phyloP scores from a whole-genome alignment of 169 alveolate species.

The Eimeria sp. region DNA sequence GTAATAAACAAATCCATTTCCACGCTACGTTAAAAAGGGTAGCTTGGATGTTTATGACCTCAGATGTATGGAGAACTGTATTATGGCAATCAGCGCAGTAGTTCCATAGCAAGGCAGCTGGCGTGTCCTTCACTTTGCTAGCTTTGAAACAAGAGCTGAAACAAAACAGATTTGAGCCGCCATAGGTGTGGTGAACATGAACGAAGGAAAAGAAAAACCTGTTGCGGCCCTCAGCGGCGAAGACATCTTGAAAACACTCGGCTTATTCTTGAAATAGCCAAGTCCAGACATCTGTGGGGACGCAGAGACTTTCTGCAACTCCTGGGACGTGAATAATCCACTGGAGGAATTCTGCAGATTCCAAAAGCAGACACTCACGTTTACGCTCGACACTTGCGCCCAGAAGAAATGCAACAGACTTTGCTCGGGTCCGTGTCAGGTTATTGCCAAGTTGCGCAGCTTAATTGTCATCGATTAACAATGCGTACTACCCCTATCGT shows the following conservation, averaged over 20 bases:
- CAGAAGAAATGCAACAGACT: neutral
- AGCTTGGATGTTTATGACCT: neutral
- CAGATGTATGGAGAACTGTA: neutral
- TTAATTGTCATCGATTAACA: neutral
- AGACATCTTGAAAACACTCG: neutral
- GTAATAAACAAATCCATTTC: neutral
- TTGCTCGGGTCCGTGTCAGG: neutral
- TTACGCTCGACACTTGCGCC: neutral
- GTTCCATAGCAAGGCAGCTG: neutral
- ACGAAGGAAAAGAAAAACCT: neutral
- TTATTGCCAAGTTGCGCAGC: neutral
- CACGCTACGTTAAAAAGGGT: neutral
- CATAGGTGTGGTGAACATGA: neutral
- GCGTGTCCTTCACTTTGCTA: neutral
- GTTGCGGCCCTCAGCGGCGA: neutral
- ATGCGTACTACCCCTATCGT: neutral
- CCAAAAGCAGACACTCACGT: slow-evolving; percentile 25
- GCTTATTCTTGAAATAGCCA: slow-evolving; percentile 75
- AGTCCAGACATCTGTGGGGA: slow-evolving; percentile 81
- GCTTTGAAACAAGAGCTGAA: neutral
- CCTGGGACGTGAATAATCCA: slow-evolving; percentile 83
- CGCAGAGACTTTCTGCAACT: slow-evolving; percentile 82
- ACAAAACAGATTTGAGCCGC: slow-evolving; percentile 23
- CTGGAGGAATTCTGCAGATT: slow-evolving; percentile 69
- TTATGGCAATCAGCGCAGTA: neutral